Percentiles rank a stretch among this genome's conserved stretches.
phyloP scores from a whole-genome alignment of 1,284 basidiomycete genomes.

The Naganishia sp. region DNA sequence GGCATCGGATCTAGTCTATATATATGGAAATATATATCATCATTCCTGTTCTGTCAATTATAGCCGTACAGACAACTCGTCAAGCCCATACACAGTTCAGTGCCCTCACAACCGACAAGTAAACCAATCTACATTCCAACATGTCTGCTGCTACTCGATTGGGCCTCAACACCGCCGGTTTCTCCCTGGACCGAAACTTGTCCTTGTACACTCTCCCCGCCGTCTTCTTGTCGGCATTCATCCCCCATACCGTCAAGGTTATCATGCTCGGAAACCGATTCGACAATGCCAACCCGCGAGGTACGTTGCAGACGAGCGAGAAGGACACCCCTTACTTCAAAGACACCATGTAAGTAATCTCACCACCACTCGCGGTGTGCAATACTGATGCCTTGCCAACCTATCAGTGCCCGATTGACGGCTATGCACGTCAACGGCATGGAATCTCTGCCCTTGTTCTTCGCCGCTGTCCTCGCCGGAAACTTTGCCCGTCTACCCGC shows the following conservation, averaged over 20 bases:
- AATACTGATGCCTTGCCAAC: background rate
- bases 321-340: constrained; percentile 27
- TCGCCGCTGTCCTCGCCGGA: constrained; percentile 36
- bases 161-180: constrained; percentile 26
- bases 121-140: background rate
- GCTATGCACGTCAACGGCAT: constrained; percentile 36
- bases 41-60: background rate
- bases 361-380: background rate
- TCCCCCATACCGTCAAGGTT: constrained; percentile 33
- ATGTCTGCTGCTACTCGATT: constrained; percentile 33
- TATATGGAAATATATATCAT: constrained; percentile 1
- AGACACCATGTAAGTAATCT: constrained; percentile 28
- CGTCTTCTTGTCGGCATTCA: constrained; percentile 29
- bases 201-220: constrained; percentile 37
- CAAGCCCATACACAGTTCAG: background rate
- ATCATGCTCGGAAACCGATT: constrained; percentile 32
- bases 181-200: constrained; percentile 37
- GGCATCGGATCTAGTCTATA: too few relatives aligned
- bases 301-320: background rate
- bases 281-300: constrained; percentile 35
- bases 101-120: background rate
- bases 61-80: background rate
- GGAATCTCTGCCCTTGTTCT: constrained; percentile 37
- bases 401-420: constrained; percentile 24
- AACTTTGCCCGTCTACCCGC: constrained; percentile 38